Evolutionary conservation across 805 yeast species (phyloP).

Genomic region (Nakazawaea peltata): DNA sequence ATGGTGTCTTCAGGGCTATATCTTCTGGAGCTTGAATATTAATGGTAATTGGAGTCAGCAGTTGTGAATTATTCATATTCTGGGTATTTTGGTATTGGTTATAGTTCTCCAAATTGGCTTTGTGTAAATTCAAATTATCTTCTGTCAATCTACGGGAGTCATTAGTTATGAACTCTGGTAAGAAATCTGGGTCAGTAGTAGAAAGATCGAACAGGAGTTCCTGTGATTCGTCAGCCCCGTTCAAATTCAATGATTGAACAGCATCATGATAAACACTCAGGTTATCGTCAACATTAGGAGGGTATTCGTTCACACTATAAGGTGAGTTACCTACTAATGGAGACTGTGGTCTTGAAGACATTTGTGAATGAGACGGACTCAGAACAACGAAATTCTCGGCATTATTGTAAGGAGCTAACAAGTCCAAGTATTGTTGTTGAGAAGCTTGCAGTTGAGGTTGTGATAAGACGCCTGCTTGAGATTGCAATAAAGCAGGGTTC

Average conservation of each 20-base stretch:
- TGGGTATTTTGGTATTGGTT: too few species aligned
- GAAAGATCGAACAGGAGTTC: too few species aligned
- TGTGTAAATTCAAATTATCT: too few species aligned
- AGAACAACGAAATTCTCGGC: background rate
- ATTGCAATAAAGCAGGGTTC: background rate
- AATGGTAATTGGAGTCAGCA: conserved; percentile 13
- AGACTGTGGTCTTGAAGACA: conserved; percentile 1
- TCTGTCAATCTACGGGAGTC: too few species aligned
- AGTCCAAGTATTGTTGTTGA: background rate
- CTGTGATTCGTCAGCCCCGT: too few species aligned
- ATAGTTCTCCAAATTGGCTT: conserved; percentile 5
- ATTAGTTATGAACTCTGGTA: too few species aligned
- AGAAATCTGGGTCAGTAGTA: too few species aligned
- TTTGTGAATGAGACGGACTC: background rate
- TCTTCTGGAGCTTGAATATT: conserved; percentile 29
- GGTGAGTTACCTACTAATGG: conserved; percentile 7
- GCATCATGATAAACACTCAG: too few species aligned
- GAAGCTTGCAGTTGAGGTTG: background rate
- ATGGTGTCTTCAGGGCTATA: conserved; percentile 40
- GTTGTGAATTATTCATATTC: background rate
- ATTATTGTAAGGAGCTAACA: conserved; percentile 4
- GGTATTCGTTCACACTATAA: background rate
- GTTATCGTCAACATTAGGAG: background rate
- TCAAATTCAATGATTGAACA: too few species aligned
- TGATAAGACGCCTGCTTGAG: background rate